Conservation (phyloP, 2,329 filamentous ascomycete genomes). For the Fonsecaea erecta region DNA sequence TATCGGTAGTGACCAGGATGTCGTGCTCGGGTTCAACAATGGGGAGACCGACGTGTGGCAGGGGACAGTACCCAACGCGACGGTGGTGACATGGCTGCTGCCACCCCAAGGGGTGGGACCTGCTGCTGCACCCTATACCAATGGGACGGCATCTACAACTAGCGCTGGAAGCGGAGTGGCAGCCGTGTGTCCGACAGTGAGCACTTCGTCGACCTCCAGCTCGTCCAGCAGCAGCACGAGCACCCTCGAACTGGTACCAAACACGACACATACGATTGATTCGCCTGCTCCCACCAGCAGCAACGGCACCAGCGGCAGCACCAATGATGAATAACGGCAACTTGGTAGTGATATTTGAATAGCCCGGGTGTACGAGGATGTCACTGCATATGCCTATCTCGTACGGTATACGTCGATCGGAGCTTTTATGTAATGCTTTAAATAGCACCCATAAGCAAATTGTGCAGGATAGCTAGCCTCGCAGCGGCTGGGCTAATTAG, state of each 20-base stretch:
- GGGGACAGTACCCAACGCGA: constrained; percentile 40
- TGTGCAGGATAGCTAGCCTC: not conserved
- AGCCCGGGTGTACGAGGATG: not conserved
- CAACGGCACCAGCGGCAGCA: not conserved
- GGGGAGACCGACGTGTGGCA: constrained; percentile 37
- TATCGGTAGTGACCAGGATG: constrained; percentile 53
- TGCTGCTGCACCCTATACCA: constrained; percentile 4
- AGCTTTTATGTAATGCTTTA: not conserved
- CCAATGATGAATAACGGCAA: not conserved
- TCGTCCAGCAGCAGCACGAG: constrained; percentile 10
- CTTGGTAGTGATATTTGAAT: not conserved
- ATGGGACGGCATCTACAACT: constrained; percentile 1
- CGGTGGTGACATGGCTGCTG: constrained; percentile 42
- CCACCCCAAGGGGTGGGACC: constrained; percentile 23
- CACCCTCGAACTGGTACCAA: constrained; percentile 5
- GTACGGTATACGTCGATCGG: no score
- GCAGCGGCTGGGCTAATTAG: no score
- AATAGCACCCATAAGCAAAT: not conserved
- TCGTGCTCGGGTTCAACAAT: constrained; percentile 40
- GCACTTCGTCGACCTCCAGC: constrained; percentile 13
- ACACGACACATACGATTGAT: constrained; percentile 18
- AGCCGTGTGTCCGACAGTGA: constrained; percentile 6
- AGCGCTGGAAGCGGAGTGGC: no score
- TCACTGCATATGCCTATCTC: not conserved
- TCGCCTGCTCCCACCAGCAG: not conserved